A percentile compares a stretch with the other conserved stretches of the same genome.
Evolutionary conservation across 2,329 filamentous ascomycete species (phyloP).

Genomic region (Xylariaceae sp.): DNA sequence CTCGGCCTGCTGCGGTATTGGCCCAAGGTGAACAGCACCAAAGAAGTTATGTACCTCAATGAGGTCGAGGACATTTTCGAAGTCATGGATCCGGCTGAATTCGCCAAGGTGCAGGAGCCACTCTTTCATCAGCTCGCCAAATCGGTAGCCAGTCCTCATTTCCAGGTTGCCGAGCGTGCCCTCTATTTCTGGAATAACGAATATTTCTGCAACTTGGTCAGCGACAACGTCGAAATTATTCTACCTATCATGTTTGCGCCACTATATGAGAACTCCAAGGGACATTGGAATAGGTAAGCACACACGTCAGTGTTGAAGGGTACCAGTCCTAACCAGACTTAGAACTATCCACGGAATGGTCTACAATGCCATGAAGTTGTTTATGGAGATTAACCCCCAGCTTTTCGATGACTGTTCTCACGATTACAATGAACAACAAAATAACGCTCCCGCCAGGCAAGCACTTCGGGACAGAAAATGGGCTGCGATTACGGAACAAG

Average conservation of each 20-base stretch:
- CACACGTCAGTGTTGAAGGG: too few relatives aligned
- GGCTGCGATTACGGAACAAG: slow-evolving; percentile 79
- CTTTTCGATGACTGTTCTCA: slow-evolving; percentile 98
- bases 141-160: slow-evolving; percentile 96
- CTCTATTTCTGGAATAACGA: slow-evolving; percentile 99
- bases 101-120: slow-evolving; percentile 96
- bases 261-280: slow-evolving; percentile 97
- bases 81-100: slow-evolving; percentile 98
- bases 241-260: slow-evolving; percentile 99
- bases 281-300: slow-evolving; percentile 92
- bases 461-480: slow-evolving; percentile 80
- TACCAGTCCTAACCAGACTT: too few relatives aligned
- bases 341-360: slow-evolving; percentile 99
- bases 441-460: slow-evolving; percentile 81
- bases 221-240: slow-evolving; percentile 98
- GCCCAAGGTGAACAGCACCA: slow-evolving; percentile 99
- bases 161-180: slow-evolving; percentile 95
- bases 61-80: slow-evolving; percentile 99
- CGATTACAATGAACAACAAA: slow-evolving; percentile 95
- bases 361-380: slow-evolving; percentile 99
- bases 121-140: slow-evolving; percentile 97
- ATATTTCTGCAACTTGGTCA: slow-evolving; percentile 98
- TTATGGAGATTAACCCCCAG: slow-evolving; percentile 99
- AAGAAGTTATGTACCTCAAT: slow-evolving; percentile 99
- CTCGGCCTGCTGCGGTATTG: slow-evolving; percentile 92